phyloP scores from a whole-genome alignment of 1,284 basidiomycete genomes.

The Cutaneotrichosporon mucoides region DNA sequence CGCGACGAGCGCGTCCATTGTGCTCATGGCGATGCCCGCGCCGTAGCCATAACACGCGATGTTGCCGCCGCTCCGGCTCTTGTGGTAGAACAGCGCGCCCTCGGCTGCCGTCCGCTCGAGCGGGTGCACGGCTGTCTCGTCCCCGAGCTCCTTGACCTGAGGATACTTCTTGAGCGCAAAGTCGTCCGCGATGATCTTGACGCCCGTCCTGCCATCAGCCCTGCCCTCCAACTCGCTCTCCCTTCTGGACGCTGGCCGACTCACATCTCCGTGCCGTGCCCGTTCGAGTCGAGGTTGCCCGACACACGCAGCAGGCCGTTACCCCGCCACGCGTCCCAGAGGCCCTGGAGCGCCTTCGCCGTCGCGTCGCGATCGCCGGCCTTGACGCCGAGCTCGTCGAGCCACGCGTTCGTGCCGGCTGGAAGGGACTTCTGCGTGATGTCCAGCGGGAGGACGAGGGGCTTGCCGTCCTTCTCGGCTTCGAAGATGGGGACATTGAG shows the following conservation, averaged over 20 bases:
- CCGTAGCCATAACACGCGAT: conserved; percentile 22
- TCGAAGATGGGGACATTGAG: conserved; percentile 16
- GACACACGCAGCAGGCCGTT: conserved; percentile 17
- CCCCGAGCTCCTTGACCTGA: not conserved
- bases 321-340: conserved; percentile 18
- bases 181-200: conserved; percentile 13
- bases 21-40: conserved; percentile 26
- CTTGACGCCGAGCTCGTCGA: conserved; percentile 9
- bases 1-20: conserved; percentile 24
- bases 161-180: conserved; percentile 9
- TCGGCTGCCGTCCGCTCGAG: conserved; percentile 16
- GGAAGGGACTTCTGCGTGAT: conserved; percentile 9
- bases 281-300: conserved; percentile 8
- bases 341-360: conserved; percentile 5
- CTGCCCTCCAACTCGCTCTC: not conserved
- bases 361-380: conserved; percentile 3
- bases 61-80: conserved; percentile 15
- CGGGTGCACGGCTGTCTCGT: conserved; percentile 8
- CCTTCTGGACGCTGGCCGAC: not conserved
- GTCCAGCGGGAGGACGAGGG: conserved; percentile 12
- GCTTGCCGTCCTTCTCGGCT: conserved; percentile 9
- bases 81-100: conserved; percentile 22
- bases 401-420: conserved; percentile 7
- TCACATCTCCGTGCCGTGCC: conserved; percentile 7
- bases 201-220: not conserved